Evolutionary conservation across 805 yeast species (phyloP), one percentile per base, ranked within the genome.

Genomic region (Saccharomyces jurei): DNA sequence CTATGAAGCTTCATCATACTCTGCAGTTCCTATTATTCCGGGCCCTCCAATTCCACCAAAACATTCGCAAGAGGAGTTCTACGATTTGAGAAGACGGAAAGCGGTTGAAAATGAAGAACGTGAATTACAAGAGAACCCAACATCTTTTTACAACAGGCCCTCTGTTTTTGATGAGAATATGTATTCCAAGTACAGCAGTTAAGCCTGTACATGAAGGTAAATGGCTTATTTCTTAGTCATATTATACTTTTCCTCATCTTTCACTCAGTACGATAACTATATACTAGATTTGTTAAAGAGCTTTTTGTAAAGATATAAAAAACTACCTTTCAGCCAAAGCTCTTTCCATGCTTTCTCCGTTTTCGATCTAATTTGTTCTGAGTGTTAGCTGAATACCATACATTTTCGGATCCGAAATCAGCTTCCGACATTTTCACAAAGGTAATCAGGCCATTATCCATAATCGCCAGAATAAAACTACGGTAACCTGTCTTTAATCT

Each of bases 371-470:
- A 22, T 17, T 28, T 44, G 31, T 26, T 30, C 29, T 41, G 41
- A 31, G 14, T 49, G 31, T 55, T 44, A 3, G 71, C 63, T 1
- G 51, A 56, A 57, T 61, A 71, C 71, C 70, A 70, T 2, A 71
- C 69, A 48, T 69, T 63, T 55, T 70, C 73, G 14, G 66, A 58
- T 9, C 68, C 68, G 54, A 83, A 83, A 57, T 78, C 79, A 6
- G 80, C 76, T 57, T 79, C 80, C 5, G 79, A 66, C 21, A 83
- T 60, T 48, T 72, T 73, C n/a, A 81, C 73, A 62, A 86, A 88
- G 63, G 84, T 86, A 17, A 88, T 77, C 4, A 88, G 75, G 0
- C 96, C 96, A 60, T 81, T 76, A 64, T 87, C 94, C 5, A 89
- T 81, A 1, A 85, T 73, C 0, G 96, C 96, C n/a, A 74, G 47